Evolutionary conservation across 2,329 filamentous ascomycete species (phyloP).

Genomic region (Beauveria rudraprayagi): DNA sequence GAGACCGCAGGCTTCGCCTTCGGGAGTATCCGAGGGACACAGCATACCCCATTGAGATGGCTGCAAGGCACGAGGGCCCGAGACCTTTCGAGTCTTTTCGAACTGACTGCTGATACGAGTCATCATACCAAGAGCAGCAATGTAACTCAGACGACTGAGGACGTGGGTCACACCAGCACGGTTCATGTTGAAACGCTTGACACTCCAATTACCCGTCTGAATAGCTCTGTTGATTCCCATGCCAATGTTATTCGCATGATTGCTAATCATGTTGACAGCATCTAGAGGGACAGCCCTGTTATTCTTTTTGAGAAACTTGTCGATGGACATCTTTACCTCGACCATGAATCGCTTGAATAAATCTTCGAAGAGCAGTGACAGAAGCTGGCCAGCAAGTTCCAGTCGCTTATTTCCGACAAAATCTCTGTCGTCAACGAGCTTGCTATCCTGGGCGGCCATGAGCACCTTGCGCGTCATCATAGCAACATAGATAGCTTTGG

Average conservation of each 20-base stretch:
- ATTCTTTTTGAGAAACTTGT: constrained; percentile 91
- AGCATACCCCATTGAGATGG: constrained; percentile 98
- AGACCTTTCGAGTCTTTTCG: constrained; percentile 96
- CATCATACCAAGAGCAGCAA: constrained; percentile 98
- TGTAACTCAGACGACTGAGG: constrained; percentile 89
- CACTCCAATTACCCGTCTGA: constrained; percentile 93
- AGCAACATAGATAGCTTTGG: constrained; percentile 93
- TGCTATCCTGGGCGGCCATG: constrained; percentile 85
- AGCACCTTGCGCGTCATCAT: constrained; percentile 96
- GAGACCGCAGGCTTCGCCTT: constrained; percentile 95
- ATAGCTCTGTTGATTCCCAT: constrained; percentile 92
- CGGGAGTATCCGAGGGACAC: constrained; percentile 92
- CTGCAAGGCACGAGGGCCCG: constrained; percentile 88
- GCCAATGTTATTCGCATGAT: constrained; percentile 81
- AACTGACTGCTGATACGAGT: constrained; percentile 97
- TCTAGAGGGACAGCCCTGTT: constrained; percentile 85
- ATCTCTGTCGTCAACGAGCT: constrained; percentile 89
- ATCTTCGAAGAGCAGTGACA: constrained; percentile 93
- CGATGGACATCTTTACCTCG: constrained; percentile 85
- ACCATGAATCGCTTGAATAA: constrained; percentile 92
- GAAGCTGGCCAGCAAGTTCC: constrained; percentile 86
- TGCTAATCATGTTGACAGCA: constrained; percentile 73
- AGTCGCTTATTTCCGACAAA: constrained; percentile 97
- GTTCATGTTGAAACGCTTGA: constrained; percentile 99
- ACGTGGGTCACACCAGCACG: constrained; percentile 94